Evolutionary conservation across 106 monocot species (phyloP).

Genomic region (Acorus gramineus): DNA sequence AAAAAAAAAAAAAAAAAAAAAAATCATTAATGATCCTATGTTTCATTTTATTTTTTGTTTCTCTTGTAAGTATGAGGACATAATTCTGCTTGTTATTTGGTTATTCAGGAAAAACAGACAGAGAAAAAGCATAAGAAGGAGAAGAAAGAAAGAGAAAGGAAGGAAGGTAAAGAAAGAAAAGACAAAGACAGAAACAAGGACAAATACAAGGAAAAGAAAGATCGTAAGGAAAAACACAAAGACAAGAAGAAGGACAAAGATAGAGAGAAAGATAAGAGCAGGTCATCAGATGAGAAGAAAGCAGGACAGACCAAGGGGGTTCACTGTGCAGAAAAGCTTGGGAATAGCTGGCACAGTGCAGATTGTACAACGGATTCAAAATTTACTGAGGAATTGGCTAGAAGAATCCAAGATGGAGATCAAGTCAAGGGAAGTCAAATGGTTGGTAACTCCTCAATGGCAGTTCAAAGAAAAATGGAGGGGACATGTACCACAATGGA

Average conservation of each 20-base stretch:
- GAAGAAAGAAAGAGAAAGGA: slow-evolving; percentile 15
- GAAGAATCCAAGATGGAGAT: slow-evolving; percentile 32
- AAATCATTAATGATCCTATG: too few relatives aligned
- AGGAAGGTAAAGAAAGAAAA: slow-evolving; percentile 26
- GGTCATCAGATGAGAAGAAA: slow-evolving; percentile 16
- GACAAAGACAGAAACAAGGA: slow-evolving; percentile 32
- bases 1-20: too few relatives aligned
- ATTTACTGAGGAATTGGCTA: slow-evolving; percentile 30
- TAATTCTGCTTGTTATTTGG: neutral
- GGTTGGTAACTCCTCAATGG: slow-evolving; percentile 10
- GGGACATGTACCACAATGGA: slow-evolving; percentile 1
- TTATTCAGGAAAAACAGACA: slow-evolving; percentile 20
- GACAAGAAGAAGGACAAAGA: slow-evolving; percentile 33
- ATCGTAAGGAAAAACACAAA: slow-evolving; percentile 31
- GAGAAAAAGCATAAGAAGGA: slow-evolving; percentile 26
- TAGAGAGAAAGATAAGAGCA: slow-evolving; percentile 22
- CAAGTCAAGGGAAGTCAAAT: slow-evolving; percentile 20
- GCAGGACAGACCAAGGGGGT: slow-evolving; percentile 2
- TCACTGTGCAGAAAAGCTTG: slow-evolving; percentile 14
- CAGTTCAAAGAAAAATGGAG: slow-evolving; percentile 12
- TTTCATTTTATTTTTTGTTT: too few relatives aligned
- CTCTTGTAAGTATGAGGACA: too few relatives aligned
- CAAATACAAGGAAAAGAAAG: slow-evolving; percentile 48
- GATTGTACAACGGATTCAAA: slow-evolving; percentile 31
- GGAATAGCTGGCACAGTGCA: slow-evolving; percentile 8